Conservation (phyloP, 495 filamentous ascomycete genomes). For the Neurospora africana region DNA sequence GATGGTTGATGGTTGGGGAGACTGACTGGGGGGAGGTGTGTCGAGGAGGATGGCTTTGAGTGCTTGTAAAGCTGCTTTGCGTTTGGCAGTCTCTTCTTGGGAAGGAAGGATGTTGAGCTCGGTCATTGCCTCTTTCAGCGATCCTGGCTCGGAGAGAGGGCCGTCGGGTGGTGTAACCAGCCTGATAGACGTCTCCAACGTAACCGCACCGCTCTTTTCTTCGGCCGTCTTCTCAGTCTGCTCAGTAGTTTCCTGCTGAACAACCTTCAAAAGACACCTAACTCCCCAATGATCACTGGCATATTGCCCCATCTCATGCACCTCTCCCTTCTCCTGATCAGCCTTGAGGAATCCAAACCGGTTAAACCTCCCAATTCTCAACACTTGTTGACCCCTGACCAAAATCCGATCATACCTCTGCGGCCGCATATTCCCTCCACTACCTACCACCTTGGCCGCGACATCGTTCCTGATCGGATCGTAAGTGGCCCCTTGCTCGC, state of each 20-base stretch:
- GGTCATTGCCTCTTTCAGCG: conserved; percentile 18
- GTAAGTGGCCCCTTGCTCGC: conserved; percentile 48
- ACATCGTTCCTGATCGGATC: conserved; percentile 41
- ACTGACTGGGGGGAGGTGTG: conserved; percentile 3
- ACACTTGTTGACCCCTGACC: conserved; percentile 25
- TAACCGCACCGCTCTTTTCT: conserved; percentile 4
- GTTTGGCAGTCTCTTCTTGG: conserved; percentile 25
- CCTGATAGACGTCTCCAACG: conserved; percentile 16
- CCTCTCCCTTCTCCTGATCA: conserved; percentile 2
- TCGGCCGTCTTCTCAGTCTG: conserved; percentile 2
- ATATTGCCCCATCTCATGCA: conserved; percentile 14
- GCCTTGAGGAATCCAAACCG: conserved; percentile 35
- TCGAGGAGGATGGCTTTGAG: conserved; percentile 32
- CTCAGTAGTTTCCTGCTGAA: neutral
- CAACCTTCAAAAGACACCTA: conserved; percentile 28
- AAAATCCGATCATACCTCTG: conserved; percentile 51
- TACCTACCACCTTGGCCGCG: conserved; percentile 32
- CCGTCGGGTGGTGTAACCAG: conserved; percentile 9
- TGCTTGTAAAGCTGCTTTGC: conserved; percentile 32
- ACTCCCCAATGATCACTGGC: conserved; percentile 51
- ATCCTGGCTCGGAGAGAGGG: conserved; percentile 10
- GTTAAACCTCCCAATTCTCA: conserved; percentile 31
- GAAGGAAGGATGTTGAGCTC: conserved; percentile 30
- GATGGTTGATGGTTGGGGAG: conserved; percentile 1
- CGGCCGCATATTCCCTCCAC: conserved; percentile 34